Evolutionary conservation across 2,329 filamentous ascomycete species (phyloP).

Genomic region (Colletotrichum phormii): DNA sequence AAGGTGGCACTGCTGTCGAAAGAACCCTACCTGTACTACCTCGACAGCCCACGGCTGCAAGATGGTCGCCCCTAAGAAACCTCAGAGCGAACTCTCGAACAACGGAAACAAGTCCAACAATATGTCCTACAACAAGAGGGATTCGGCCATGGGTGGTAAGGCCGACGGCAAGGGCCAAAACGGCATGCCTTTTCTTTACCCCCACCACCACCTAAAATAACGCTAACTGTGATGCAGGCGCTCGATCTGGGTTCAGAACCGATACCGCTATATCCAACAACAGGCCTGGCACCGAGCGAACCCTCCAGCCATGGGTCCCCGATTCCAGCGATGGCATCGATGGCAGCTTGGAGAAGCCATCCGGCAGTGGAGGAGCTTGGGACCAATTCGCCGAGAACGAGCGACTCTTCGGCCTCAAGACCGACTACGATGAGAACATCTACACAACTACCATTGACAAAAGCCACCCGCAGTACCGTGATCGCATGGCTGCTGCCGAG

Average conservation of each 20-base stretch:
- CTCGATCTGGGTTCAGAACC: conserved; percentile 79
- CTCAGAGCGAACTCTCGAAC: conserved; percentile 32
- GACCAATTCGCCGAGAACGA: conserved; percentile 96
- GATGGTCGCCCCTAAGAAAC: conserved; percentile 36
- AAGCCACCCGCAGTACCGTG: conserved; percentile 82
- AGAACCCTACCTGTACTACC: conserved; percentile 27
- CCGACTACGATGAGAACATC: conserved; percentile 91
- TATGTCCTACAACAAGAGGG: conserved; percentile 55
- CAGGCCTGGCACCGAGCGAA: conserved; percentile 76
- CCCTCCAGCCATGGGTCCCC: conserved; percentile 85
- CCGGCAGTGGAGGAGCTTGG: conserved; percentile 69
- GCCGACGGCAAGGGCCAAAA: conserved; percentile 51
- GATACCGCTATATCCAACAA: conserved; percentile 88
- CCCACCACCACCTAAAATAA: neutral
- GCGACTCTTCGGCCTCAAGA: conserved; percentile 85
- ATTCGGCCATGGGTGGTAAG: conserved; percentile 47
- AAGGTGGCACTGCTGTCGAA: conserved; percentile 33
- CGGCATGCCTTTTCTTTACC: conserved; percentile 44
- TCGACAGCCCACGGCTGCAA: conserved; percentile 18
- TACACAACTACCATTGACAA: conserved; percentile 95
- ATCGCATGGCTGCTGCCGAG: conserved; percentile 82
- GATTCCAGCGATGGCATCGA: conserved; percentile 72
- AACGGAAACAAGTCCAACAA: conserved; percentile 38
- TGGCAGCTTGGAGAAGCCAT: conserved; percentile 74
- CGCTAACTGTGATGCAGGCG: conserved; percentile 61